Evolutionary conservation across 139 green algal species (phyloP).

Genomic region (Haematococcus lacustris): DNA sequence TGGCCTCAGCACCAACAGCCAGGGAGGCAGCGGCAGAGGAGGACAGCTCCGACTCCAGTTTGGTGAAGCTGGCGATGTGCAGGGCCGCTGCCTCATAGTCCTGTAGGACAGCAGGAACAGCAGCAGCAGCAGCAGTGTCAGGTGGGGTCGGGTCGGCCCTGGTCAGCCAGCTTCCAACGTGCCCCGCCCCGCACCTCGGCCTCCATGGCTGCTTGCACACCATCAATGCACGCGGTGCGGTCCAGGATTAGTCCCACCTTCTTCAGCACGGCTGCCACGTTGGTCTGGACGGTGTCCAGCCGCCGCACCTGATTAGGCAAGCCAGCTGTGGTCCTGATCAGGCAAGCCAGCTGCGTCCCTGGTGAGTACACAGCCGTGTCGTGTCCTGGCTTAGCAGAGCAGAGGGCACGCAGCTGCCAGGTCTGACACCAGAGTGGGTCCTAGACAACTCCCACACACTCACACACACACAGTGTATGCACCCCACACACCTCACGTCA

Average conservation of each 20-base stretch:
- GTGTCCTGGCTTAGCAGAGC: too few relatives aligned
- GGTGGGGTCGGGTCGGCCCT: too few relatives aligned
- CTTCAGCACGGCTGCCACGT: constrained; percentile 42
- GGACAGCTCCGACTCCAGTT: constrained; percentile 57
- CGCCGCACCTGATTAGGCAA: constrained; percentile 25
- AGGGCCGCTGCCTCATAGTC: constrained; percentile 83
- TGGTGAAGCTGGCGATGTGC: constrained; percentile 66
- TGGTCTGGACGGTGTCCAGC: constrained; percentile 70
- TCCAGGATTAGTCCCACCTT: constrained; percentile 68
- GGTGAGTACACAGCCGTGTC: too few relatives aligned
- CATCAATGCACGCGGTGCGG: constrained; percentile 66
- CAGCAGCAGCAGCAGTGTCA: neutral
- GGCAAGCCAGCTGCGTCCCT: too few relatives aligned
- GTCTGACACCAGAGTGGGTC: neutral
- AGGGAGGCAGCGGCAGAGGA: neutral
- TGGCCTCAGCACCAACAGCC: constrained; percentile 2
- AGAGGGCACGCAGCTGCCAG: too few relatives aligned
- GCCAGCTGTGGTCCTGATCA: neutral
- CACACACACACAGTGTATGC: neutral
- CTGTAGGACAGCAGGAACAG: constrained; percentile 16
- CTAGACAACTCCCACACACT: neutral
- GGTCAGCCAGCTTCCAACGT: too few relatives aligned
- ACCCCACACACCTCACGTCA: neutral
- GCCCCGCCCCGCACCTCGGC: constrained; percentile 15
- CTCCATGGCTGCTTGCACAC: constrained; percentile 49